Percentiles rank a stretch among this genome's conserved stretches.
Evolutionary conservation across 2,329 filamentous ascomycete genomes (phyloP).

Genomic region (Xylaria sp.): DNA sequence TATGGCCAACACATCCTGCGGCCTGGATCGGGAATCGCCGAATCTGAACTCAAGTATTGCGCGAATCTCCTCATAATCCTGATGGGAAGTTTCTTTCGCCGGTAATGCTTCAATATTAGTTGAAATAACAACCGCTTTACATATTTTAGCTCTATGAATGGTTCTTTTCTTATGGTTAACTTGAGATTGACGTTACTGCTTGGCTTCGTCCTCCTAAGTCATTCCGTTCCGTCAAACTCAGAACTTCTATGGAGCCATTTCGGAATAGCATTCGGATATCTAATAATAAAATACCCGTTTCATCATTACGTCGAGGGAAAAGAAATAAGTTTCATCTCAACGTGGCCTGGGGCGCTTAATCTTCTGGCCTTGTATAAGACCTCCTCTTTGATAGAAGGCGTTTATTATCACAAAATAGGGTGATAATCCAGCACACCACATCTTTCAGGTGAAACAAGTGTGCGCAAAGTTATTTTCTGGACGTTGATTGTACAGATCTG

Average conservation of each 20-base stretch:
- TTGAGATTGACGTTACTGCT: too few species aligned
- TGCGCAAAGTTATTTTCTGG: not conserved
- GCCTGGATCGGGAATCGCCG: slow-evolving; percentile 4
- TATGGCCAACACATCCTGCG: not conserved
- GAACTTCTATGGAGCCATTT: too few species aligned
- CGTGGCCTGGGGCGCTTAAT: not conserved
- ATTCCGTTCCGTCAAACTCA: too few species aligned
- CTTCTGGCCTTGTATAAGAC: not conserved
- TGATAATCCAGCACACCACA: not conserved
- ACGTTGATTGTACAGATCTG: not conserved
- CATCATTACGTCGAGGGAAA: too few species aligned
- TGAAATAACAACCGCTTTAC: too few species aligned
- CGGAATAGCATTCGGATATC: too few species aligned
- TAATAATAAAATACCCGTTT: too few species aligned
- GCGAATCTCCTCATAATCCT: not conserved
- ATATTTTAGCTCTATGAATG: too few species aligned
- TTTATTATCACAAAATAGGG: not conserved
- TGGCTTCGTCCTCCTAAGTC: too few species aligned
- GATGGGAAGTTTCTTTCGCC: not conserved
- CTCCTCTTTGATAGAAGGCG: too few species aligned
- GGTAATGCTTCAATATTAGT: not conserved
- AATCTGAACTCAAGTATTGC: not conserved
- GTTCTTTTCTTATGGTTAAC: too few species aligned
- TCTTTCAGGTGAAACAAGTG: not conserved
- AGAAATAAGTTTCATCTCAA: too few species aligned